These are phyloP conservation scores for Claviceps humidiphila DNA, from an alignment of 2,329 filamentous ascomycete genomes.

Conservation along the genomic window DNA sequence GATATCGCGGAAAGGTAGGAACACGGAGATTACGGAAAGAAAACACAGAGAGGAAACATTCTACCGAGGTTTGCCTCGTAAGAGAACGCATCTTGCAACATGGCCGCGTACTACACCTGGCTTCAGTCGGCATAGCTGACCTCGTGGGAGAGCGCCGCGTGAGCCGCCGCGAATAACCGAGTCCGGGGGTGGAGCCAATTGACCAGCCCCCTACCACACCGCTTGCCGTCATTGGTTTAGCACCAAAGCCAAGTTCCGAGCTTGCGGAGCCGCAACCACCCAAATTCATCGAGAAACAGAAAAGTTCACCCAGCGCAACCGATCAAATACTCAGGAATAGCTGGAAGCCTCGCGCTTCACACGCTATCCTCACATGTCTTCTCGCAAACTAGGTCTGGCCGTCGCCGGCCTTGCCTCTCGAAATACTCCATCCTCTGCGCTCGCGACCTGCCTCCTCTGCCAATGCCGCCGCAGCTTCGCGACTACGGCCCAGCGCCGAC, in stretches of 20 bases:
- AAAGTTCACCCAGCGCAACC: background rate
- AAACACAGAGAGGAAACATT: background rate
- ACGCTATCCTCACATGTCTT: conserved; percentile 14
- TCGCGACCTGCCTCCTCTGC: conserved; percentile 33
- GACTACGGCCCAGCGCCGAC: conserved; percentile 24
- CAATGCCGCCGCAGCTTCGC: conserved; percentile 37
- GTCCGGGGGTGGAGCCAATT: background rate
- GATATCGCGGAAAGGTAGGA: background rate
- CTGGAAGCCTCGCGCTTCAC: background rate
- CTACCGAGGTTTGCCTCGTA: too few species aligned
- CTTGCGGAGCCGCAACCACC: background rate
- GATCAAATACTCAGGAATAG: too few species aligned
- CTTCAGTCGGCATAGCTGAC: conserved; percentile 23
- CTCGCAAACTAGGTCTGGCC: conserved; percentile 18
- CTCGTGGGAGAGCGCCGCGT: conserved; percentile 7
- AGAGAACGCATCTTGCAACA: background rate
- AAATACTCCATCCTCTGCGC: conserved; percentile 12
- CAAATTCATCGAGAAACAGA: background rate
- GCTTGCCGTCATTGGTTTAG: background rate
- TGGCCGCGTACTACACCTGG: conserved; percentile 9
- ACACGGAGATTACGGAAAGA: background rate
- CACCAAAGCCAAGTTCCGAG: background rate
- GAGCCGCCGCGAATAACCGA: conserved; percentile 25
- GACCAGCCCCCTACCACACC: background rate
- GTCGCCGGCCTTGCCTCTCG: conserved; percentile 12